Base-by-base conservation (phyloP, 768 basidiomycete species). In the Lactifluus echinatus region DNA sequence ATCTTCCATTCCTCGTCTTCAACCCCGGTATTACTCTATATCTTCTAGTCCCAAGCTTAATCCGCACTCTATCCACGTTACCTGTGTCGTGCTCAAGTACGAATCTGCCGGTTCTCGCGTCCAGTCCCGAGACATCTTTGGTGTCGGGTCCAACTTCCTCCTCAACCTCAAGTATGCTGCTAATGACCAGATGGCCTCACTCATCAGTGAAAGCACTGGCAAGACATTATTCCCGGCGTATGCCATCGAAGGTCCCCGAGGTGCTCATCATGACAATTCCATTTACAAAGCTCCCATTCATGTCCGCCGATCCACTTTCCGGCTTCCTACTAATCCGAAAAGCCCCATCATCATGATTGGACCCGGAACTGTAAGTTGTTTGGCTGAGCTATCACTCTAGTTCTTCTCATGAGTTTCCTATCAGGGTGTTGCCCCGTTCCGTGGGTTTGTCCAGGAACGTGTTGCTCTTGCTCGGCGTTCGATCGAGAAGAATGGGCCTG, bases 311-410 rank as follows among this genome's bases (percentile, higher is more conserved):
- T 95, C 93, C 15, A 98, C 95, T 2, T 99, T 99, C 84, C 79
- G 96, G 50, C 75, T 99, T 49, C 96, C 96, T 8, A 98, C 96
- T 17, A 93, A 93, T 69, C 96, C 96, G 34, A 97, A 96, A 78
- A 95, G 89, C 58, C 96, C 96, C 2, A 87, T 99, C 50, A 91
- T 99, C 72, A 98, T 99, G 96, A 83, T 99, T 69, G 96, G 96
- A 40, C 96, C 96, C 60, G 96, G 96, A 52, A 99, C 94, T 56
- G 93, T 95, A 69, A 74, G 90, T 81, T 37, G 45, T 31, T 14
- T 14, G 23, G 31, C 8, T 26, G 45, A 49, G 29, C 37, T 23
- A 24, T 55, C n/a, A 42, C 11, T 56, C 19, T 50, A 23, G 42
- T 60, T 39, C 61, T 54, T 62, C 33, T 63, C 31, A 39, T 24